Evolutionary conservation across 768 basidiomycete genomes (phyloP).

Genomic region (Leccinum fibrillosum): DNA sequence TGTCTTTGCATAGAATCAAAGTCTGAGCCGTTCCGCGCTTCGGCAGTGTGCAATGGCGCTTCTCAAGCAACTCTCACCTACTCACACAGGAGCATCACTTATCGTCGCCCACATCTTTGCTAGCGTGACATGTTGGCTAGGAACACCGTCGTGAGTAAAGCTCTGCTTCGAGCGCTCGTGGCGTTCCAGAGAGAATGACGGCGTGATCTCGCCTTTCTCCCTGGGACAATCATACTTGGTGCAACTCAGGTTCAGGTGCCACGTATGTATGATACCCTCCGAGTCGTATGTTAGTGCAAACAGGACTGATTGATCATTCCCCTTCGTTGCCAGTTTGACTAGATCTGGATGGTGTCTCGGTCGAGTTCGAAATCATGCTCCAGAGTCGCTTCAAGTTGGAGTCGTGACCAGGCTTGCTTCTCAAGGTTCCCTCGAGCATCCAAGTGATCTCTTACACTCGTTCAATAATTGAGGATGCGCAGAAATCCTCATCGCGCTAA

Average conservation of each 20-base stretch:
- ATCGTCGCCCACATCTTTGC: neutral
- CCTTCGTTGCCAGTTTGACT: neutral
- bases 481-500: constrained; percentile 10
- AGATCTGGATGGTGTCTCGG: constrained; percentile 6
- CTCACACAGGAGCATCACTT: too few relatives aligned
- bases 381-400: neutral
- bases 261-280: neutral
- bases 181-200: constrained; percentile 5
- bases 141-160: neutral
- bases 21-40: neutral
- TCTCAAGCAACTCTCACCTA: too few relatives aligned
- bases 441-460: constrained; percentile 14
- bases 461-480: constrained; percentile 16
- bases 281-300: too few relatives aligned
- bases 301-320: neutral
- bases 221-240: neutral
- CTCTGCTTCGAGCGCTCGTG: too few relatives aligned
- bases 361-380: constrained; percentile 18
- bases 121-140: neutral
- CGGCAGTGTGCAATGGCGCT: too few relatives aligned
- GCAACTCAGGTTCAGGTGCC: neutral
- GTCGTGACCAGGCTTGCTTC: neutral
- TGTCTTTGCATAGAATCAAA: neutral
- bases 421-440: constrained; percentile 9
- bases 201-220: constrained; percentile 1